Conservation (phyloP, 2,329 filamentous ascomycete species). For the Colletotrichum endophyticum region DNA sequence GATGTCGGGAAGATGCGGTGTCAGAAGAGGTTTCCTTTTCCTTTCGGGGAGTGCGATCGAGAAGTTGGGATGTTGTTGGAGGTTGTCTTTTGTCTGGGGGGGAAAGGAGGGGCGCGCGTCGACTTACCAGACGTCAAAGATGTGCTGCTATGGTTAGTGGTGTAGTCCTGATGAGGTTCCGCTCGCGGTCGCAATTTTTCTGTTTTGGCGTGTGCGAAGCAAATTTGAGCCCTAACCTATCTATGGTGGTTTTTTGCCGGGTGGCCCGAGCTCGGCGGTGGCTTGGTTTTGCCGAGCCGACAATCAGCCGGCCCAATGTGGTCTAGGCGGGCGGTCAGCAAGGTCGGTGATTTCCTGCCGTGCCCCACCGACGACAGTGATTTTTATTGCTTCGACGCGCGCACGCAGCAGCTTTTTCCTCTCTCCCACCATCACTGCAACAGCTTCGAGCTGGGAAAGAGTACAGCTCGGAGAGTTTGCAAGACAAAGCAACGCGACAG, state of each 20-base stretch:
- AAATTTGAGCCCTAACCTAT: background rate
- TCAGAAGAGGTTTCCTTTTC: background rate
- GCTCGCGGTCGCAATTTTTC: constrained; percentile 13
- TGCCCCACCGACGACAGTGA: constrained; percentile 5
- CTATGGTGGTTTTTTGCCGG: background rate
- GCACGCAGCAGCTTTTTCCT: background rate
- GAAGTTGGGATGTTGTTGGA: constrained; percentile 25
- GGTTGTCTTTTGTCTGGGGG: constrained; percentile 20
- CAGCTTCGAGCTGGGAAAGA: background rate
- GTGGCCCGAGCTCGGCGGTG: background rate
- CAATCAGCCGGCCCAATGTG: background rate
- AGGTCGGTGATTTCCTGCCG: background rate
- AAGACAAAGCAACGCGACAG: background rate
- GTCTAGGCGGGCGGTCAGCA: background rate
- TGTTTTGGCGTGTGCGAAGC: background rate
- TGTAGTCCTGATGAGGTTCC: background rate
- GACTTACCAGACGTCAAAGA: constrained; percentile 22
- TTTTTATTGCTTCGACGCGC: constrained; percentile 8
- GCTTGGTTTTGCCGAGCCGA: constrained; percentile 9
- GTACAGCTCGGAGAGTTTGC: background rate
- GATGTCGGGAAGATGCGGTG: constrained; percentile 22
- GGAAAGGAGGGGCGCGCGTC: constrained; percentile 18
- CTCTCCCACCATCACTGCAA: background rate
- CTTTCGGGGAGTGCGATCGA: background rate
- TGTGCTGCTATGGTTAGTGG: constrained; percentile 20